phyloP scores from a whole-genome alignment of 108 stramenopile species.

The Nitzschia sp. region DNA sequence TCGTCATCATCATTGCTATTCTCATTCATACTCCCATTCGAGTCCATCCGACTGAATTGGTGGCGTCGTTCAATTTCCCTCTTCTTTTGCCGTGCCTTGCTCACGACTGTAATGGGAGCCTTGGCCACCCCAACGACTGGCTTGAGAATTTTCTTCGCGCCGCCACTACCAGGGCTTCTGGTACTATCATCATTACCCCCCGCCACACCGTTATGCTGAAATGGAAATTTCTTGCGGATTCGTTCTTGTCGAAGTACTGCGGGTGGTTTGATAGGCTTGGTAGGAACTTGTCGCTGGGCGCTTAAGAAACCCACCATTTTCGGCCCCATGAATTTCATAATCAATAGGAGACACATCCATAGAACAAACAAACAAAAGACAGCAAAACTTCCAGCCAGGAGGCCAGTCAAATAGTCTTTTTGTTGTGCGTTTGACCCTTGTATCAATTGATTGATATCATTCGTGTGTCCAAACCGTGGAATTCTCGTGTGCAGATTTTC shows the following conservation, averaged over 20 bases:
- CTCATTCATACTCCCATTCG: neutral
- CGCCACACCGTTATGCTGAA: constrained; percentile 23
- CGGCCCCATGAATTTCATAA: constrained; percentile 11
- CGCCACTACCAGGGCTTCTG: neutral
- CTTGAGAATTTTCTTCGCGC: constrained; percentile 5
- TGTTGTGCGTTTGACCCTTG: neutral
- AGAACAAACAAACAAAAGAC: constrained; percentile 6
- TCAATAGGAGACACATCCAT: constrained; percentile 2
- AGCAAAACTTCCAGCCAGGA: neutral
- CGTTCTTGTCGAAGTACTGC: constrained; percentile 13
- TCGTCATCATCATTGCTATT: neutral
- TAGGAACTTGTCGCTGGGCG: neutral
- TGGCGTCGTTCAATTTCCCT: constrained; percentile 2
- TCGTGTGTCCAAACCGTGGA: constrained; percentile 11
- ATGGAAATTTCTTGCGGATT: neutral
- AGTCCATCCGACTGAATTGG: constrained; percentile 11
- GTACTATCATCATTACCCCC: neutral
- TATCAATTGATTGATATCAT: constrained; percentile 13
- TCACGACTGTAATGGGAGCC: constrained; percentile 17
- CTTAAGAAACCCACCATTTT: constrained; percentile 12
- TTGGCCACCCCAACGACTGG: constrained; percentile 17
- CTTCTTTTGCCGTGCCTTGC: constrained; percentile 13
- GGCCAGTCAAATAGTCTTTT: constrained; percentile 13
- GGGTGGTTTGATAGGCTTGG: constrained; percentile 1
- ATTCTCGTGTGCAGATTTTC: neutral